Base-by-base conservation (phyloP, 2,329 filamentous ascomycete genomes). In the Colletotrichum liriopes region DNA sequence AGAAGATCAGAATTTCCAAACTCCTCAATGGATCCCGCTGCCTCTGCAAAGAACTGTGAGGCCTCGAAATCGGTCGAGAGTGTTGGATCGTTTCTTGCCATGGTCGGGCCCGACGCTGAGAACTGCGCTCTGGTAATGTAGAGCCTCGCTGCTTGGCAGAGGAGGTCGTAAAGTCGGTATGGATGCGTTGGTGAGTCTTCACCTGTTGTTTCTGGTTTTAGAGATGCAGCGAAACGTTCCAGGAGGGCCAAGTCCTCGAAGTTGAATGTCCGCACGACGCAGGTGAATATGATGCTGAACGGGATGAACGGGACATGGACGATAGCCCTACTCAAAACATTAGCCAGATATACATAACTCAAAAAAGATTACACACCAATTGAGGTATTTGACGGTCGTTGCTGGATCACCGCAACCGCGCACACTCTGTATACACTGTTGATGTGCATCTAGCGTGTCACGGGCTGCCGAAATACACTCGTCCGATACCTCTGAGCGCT, bases 221-320 rank as follows among this genome's bases (percentile, higher is more conserved):
- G 73, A 0, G 82, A 84, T 5, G 73, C 71, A 5, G 77, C 75
- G 51, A 84, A 84, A 5, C 74, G 64, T 14, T 82, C 78, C 1
- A 83, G 59, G 11, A 73, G 61, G 63, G 45, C 47, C 41, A 80
- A 61, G 37, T 79, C 77, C 29, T 62, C 67, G 26, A 60, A 26
- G 54, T 80, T 76, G 7, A 73, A 71, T 29, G 74, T 71, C 65
- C 80, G 76, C 35, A 83, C 74, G 5, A 76, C 76, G 9, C 77
- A 77, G 0, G 77, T 79, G 60, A 84, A 81, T 0, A 84, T 51
- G 5, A 83, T 81, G 56, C 77, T 83, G 61, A 83, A 84, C 2
- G 82, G 78, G 1, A 81, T 78, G 67, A 83, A 84, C 4, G 82
- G 81, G 1, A 73, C 77, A 23, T 82, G 77, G 1, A 83, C 58